Conservation (phyloP, 441 rosid genomes). For the Gossypium schwendimanii region DNA sequence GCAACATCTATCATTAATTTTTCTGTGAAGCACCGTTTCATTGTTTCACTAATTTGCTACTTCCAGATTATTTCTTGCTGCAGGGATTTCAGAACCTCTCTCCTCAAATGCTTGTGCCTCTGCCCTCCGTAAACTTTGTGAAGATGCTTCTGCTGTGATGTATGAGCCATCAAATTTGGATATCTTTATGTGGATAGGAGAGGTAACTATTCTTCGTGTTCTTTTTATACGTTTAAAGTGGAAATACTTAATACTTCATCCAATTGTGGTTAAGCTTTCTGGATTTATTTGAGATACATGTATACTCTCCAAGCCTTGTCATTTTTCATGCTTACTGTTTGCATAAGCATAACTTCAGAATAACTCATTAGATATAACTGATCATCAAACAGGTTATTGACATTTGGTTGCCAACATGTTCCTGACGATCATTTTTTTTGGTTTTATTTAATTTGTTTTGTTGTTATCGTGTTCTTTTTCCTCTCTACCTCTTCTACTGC, state of each 20-base stretch:
- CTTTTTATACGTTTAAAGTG: not conserved
- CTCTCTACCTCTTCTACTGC: not conserved
- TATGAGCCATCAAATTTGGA: slow-evolving; percentile 84
- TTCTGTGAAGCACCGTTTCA: slow-evolving; percentile 7
- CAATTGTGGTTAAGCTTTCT: not conserved
- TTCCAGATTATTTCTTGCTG: slow-evolving; percentile 92
- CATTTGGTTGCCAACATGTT: not conserved
- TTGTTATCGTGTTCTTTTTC: not conserved
- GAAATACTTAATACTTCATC: not conserved
- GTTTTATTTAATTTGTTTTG: not conserved
- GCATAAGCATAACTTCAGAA: not conserved
- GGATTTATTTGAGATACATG: not conserved
- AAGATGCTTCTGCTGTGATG: slow-evolving; percentile 64
- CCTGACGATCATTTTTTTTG: not conserved
- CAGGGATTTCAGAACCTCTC: slow-evolving; percentile 76
- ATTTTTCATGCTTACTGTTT: not conserved
- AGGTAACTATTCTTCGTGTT: slow-evolving; percentile 40
- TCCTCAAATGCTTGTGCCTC: slow-evolving; percentile 81
- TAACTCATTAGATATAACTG: not conserved
- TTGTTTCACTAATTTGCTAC: slow-evolving; percentile 36
- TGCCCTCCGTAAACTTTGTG: slow-evolving; percentile 84
- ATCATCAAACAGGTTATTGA: not conserved
- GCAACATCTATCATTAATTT: slow-evolving; percentile 2
- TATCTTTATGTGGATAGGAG: slow-evolving; percentile 85
- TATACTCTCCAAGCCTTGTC: not conserved